These are phyloP conservation scores for Penicillium sp. DNA, from an alignment of 2,329 filamentous ascomycete species.

Conservation along the genomic window DNA sequence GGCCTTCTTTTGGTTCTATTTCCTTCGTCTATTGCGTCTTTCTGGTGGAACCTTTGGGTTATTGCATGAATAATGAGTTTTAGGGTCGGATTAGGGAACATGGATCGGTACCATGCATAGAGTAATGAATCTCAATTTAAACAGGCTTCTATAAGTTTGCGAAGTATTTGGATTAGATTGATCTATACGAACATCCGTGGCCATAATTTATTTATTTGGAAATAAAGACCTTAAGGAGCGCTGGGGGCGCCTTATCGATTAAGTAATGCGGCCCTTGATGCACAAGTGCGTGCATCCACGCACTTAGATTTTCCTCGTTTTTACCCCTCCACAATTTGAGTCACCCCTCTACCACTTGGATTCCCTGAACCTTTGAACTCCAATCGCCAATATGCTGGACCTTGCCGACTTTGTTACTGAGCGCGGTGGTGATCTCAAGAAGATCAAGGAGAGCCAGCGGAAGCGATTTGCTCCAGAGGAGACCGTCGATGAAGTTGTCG, in stretches of 20 bases:
- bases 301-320: constrained; percentile 17
- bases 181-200: constrained; percentile 1
- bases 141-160: neutral
- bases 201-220: neutral
- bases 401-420: constrained; percentile 77
- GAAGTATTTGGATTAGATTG: neutral
- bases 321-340: constrained; percentile 29
- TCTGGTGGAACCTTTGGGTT: constrained; percentile 18
- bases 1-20: constrained; percentile 4
- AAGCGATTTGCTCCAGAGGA: constrained; percentile 76
- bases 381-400: constrained; percentile 62
- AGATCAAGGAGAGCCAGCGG: constrained; percentile 87
- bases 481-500: constrained; percentile 86
- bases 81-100: constrained; percentile 13
- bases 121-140: constrained; percentile 19
- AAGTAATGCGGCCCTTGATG: constrained; percentile 19
- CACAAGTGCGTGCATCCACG: constrained; percentile 4
- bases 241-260: constrained; percentile 10
- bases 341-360: constrained; percentile 14
- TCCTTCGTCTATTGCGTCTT: constrained; percentile 3
- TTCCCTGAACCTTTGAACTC: neutral
- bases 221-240: neutral
- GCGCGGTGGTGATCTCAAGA: constrained; percentile 85
- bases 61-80: constrained; percentile 23
- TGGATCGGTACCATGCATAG: constrained; percentile 22